These are phyloP conservation scores for Begonia fuchsioides DNA, from an alignment of 306 rosid species.

Conservation along the genomic window DNA sequence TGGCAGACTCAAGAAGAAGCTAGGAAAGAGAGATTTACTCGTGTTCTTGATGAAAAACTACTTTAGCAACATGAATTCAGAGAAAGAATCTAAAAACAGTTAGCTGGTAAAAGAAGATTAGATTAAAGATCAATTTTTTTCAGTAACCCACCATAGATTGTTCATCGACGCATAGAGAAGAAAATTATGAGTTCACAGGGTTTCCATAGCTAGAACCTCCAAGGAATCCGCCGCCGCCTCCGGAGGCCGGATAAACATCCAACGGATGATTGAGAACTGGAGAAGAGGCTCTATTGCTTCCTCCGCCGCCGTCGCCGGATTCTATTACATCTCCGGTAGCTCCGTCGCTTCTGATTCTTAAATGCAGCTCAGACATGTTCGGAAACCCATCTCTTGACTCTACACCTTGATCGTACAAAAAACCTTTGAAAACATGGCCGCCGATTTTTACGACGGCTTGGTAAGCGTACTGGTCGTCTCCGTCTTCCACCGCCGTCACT, in stretches of 20 bases:
- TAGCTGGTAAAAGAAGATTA: too few relatives aligned
- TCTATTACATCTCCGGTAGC: not conserved
- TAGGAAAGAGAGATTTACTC: too few relatives aligned
- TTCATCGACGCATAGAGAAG: too few relatives aligned
- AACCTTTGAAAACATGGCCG: conserved; percentile 89
- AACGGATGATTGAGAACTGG: conserved; percentile 49
- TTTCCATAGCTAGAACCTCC: conserved; percentile 75
- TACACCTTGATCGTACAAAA: conserved; percentile 69
- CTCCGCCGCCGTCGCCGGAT: conserved; percentile 1
- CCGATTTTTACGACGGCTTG: conserved; percentile 78
- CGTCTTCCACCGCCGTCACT: conserved; percentile 77
- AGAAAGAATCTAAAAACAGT: too few relatives aligned
- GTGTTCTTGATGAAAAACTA: too few relatives aligned
- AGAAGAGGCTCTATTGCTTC: conserved; percentile 43
- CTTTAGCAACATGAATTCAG: too few relatives aligned
- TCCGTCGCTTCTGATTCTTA: conserved; percentile 25
- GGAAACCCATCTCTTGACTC: conserved; percentile 48
- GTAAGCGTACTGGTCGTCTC: conserved; percentile 68
- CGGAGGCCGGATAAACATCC: conserved; percentile 41
- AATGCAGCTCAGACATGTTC: conserved; percentile 59
- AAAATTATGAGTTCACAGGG: conserved; percentile 37
- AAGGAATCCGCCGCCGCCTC: conserved; percentile 42
- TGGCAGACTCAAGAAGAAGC: too few relatives aligned
- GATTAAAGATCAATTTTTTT: too few relatives aligned
- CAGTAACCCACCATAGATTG: too few relatives aligned